Percentiles rank a stretch among this genome's conserved stretches.
These are phyloP conservation scores for Diacronema lutheri DNA, from an alignment of 78 protist species.

Conservation along the genomic window DNA sequence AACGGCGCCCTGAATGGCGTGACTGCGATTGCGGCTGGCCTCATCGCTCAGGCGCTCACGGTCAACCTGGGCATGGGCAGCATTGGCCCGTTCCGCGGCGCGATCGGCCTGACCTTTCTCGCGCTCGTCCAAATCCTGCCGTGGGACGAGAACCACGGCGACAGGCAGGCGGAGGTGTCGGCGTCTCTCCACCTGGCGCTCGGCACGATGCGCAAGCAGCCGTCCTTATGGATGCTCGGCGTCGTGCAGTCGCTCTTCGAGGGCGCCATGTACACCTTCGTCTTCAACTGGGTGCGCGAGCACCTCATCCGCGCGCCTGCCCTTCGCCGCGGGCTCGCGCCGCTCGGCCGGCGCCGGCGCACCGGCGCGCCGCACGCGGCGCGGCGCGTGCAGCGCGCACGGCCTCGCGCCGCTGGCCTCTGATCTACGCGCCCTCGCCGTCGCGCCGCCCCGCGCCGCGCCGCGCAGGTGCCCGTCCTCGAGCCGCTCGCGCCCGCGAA, in stretches of 20 bases:
- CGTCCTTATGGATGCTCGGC: constrained; percentile 45
- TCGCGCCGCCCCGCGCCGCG: too few relatives aligned
- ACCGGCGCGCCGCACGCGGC: constrained; percentile 65
- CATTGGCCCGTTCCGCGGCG: constrained; percentile 76
- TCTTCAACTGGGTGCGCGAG: constrained; percentile 85
- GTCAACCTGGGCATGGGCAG: constrained; percentile 17
- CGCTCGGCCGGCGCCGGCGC: too few relatives aligned
- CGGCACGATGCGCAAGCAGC: background rate
- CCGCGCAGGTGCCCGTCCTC: too few relatives aligned
- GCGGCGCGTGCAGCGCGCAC: too few relatives aligned
- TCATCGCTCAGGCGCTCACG: constrained; percentile 59
- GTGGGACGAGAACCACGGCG: constrained; percentile 83
- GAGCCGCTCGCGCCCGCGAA: background rate
- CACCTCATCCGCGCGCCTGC: too few relatives aligned
- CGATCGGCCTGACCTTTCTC: constrained; percentile 25
- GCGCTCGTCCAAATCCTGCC: background rate
- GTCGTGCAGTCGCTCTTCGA: constrained; percentile 82
- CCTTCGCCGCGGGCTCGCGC: too few relatives aligned
- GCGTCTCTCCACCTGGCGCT: constrained; percentile 10
- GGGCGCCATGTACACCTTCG: constrained; percentile 88
- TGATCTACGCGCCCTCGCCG: too few relatives aligned
- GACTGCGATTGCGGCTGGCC: constrained; percentile 52
- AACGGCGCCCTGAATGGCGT: background rate
- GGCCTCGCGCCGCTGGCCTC: too few relatives aligned
- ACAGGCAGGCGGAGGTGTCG: background rate